Conservation (phyloP, 805 yeast species). For the Komagataella phaffii region DNA sequence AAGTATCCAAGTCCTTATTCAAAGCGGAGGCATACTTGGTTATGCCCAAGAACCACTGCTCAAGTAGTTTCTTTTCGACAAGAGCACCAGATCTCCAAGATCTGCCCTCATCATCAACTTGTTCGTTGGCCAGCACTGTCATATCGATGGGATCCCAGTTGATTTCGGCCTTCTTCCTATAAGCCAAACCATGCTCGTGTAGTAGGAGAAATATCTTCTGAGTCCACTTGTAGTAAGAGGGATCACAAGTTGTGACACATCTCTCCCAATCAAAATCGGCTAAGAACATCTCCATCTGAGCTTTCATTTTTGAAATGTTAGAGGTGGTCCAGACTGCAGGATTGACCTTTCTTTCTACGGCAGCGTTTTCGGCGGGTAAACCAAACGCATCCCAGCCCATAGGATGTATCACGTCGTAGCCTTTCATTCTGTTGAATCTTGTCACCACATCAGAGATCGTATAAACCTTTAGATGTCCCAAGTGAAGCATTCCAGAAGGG, state of each 20-base stretch:
- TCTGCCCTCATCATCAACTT: conserved; percentile 79
- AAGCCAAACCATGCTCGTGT: conserved; percentile 69
- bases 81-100: conserved; percentile 97
- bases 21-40: conserved; percentile 67
- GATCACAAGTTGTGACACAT: conserved; percentile 75
- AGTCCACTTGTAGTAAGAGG: conserved; percentile 87
- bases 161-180: conserved; percentile 74
- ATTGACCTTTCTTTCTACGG: conserved; percentile 67
- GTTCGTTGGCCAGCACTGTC: conserved; percentile 93
- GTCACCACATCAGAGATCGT: conserved; percentile 80
- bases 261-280: conserved; percentile 91
- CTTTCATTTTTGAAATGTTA: conserved; percentile 79
- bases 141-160: conserved; percentile 97
- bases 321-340: conserved; percentile 76
- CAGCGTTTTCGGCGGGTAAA: conserved; percentile 96
- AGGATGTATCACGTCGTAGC: conserved; percentile 76
- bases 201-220: conserved; percentile 72
- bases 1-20: conserved; percentile 43
- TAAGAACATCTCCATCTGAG: conserved; percentile 64
- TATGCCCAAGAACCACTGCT: conserved; percentile 91
- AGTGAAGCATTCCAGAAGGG: conserved; percentile 85
- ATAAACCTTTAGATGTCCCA: conserved; percentile 91
- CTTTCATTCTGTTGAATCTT: conserved; percentile 64
- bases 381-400: conserved; percentile 99
- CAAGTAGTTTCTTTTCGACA: conserved; percentile 70